Evolutionary conservation across 1,284 basidiomycete species (phyloP).

Genomic region (Puccinia coronata): DNA sequence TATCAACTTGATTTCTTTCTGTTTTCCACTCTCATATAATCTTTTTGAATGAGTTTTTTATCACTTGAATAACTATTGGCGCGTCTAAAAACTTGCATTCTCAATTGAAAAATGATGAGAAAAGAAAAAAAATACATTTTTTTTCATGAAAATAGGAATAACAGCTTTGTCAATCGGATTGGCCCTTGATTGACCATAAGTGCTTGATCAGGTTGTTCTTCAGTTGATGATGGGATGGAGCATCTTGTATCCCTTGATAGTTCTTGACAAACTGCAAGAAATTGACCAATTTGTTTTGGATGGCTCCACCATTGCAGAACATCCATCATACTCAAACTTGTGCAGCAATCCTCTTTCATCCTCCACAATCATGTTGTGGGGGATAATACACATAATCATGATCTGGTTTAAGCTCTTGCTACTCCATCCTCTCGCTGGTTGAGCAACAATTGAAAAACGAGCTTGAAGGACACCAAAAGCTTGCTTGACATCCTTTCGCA

Average conservation of each 20-base stretch:
- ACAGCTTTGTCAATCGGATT: too few relatives aligned
- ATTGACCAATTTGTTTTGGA: neutral
- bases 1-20: too few relatives aligned
- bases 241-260: neutral
- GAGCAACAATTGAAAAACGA: neutral
- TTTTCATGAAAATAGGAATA: too few relatives aligned
- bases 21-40: too few relatives aligned
- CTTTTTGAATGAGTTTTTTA: too few relatives aligned
- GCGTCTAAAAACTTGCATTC: too few relatives aligned
- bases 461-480: neutral
- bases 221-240: neutral
- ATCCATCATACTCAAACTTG: neutral
- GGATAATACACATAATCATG: neutral
- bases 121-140: too few relatives aligned
- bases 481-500: neutral
- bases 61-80: too few relatives aligned
- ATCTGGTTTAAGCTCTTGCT: neutral
- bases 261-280: neutral
- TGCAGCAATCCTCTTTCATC: neutral
- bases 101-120: too few relatives aligned
- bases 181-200: neutral
- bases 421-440: neutral
- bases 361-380: conserved; percentile 19
- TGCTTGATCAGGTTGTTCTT: neutral
- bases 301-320: neutral